Conservation (phyloP, 176 grass and related monocot genomes). For the Neostapfia colusana region DNA sequence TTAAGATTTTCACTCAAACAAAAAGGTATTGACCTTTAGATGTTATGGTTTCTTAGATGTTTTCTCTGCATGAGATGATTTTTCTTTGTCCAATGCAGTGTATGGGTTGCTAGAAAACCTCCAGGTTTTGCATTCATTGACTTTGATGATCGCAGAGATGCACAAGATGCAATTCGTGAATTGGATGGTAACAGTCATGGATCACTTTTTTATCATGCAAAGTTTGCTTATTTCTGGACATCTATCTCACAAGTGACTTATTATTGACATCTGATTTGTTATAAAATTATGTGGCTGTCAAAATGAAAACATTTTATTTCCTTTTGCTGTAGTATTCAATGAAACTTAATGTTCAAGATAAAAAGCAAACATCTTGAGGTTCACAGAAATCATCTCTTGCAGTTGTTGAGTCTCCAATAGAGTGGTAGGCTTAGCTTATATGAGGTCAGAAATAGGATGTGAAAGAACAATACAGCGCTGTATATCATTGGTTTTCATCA, state of each 20-base stretch:
- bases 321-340: not conserved
- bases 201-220: not conserved
- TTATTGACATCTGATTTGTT: constrained; percentile 8
- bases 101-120: constrained; percentile 93
- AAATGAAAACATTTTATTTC: not conserved
- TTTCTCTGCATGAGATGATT: constrained; percentile 13
- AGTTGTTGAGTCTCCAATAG: constrained; percentile 15
- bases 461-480: not conserved
- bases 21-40: not conserved
- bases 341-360: not conserved
- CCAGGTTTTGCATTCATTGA: constrained; percentile 90
- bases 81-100: constrained; percentile 56
- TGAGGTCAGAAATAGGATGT: not conserved
- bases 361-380: not conserved
- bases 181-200: constrained; percentile 59
- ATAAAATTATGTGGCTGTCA: not conserved
- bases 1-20: not conserved
- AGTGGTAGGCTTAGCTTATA: constrained; percentile 21
- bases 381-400: not conserved
- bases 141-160: constrained; percentile 82
- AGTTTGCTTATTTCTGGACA: not conserved
- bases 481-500: constrained; percentile 10
- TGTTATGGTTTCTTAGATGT: constrained; percentile 7
- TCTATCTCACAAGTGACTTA: not conserved
- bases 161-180: constrained; percentile 76